Base-by-base conservation (phyloP, 23 red algal species). In the Gracilaria domingensis region DNA sequence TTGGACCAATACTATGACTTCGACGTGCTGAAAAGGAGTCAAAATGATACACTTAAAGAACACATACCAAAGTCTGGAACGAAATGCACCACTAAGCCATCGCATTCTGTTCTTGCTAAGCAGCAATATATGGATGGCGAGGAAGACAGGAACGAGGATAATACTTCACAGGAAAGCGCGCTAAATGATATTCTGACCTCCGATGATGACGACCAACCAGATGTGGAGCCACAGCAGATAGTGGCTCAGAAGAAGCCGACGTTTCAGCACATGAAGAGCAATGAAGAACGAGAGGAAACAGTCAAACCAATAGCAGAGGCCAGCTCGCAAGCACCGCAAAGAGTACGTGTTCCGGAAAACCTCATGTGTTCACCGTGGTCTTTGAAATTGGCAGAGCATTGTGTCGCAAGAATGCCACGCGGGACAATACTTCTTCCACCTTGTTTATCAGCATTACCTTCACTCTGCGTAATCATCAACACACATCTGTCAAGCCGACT, bases 261-360 rank as follows among this genome's bases (percentile, higher is more conserved):
- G 64, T 55, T 55, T 14, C 30, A 69, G 8, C 64, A 69, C 16
- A 32, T 7, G 64, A 69, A 69, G 64, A 0, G 3, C 14, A 32
- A 18, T 38, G 32, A 32, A 37, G 38, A 18, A 8, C 16, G 64
- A 69, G 30, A 37, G 30, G 30, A 37, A 37, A 18, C 8, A 18
- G 9, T n/a, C 8, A 8, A 62, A 29, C 8, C 8, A n/a, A n/a
- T n/a, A n/a, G n/a, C 59, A 23, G 3, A 62, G 9, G 16, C 23
- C 24, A 18, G 26, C n/a, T 9, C 29, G 18, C 64, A 13, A 13
- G 32, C 36, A 34, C 32, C 64, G 11, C 64, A 71, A 9, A 57
- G 73, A 50, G 24, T 87, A 66, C 51, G 69, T 75, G 64, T 71
- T 58, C 84, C 84, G 6, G 64, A 87, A 74, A 87, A 75, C 51